Percentiles rank a stretch among this genome's conserved stretches.
Conservation (phyloP, 805 yeast species). For the Nakazawaea ishiwadae region DNA sequence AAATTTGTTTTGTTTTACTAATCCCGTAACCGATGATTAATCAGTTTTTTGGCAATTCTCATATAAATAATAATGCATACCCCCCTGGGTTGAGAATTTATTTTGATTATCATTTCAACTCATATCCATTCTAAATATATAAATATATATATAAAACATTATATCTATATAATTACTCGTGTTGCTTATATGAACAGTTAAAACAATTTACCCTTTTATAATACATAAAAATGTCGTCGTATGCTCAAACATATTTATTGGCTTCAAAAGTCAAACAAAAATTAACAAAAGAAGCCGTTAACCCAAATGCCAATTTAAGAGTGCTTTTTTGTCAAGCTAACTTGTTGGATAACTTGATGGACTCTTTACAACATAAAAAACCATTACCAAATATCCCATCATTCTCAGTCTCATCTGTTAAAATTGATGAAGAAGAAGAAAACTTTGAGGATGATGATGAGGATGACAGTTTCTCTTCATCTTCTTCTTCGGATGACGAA, state of each 20-base stretch:
- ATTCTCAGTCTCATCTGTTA: constrained; percentile 17
- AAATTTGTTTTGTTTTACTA: too few species aligned
- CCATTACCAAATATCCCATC: constrained; percentile 25
- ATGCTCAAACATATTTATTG: constrained; percentile 52
- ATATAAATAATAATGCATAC: too few species aligned
- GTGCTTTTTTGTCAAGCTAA: constrained; percentile 67
- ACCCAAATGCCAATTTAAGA: constrained; percentile 52
- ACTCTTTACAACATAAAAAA: constrained; percentile 30
- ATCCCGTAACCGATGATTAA: too few species aligned
- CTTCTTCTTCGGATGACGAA: constrained; percentile 16
- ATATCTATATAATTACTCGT: too few species aligned
- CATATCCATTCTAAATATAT: too few species aligned
- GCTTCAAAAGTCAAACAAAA: constrained; percentile 64
- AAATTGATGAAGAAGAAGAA: constrained; percentile 17
- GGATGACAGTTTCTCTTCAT: constrained; percentile 9
- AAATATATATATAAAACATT: too few species aligned
- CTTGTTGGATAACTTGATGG: constrained; percentile 62
- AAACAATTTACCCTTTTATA: not conserved
- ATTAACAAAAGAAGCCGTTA: constrained; percentile 57
- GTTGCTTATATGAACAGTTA: too few species aligned
- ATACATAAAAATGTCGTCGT: constrained; percentile 18
- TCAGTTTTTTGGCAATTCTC: too few species aligned
- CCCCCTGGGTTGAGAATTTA: too few species aligned
- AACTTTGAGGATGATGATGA: constrained; percentile 21
- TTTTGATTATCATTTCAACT: too few species aligned